These are phyloP conservation scores for Imleria badia DNA, from an alignment of 768 basidiomycete genomes.

Conservation along the genomic window DNA sequence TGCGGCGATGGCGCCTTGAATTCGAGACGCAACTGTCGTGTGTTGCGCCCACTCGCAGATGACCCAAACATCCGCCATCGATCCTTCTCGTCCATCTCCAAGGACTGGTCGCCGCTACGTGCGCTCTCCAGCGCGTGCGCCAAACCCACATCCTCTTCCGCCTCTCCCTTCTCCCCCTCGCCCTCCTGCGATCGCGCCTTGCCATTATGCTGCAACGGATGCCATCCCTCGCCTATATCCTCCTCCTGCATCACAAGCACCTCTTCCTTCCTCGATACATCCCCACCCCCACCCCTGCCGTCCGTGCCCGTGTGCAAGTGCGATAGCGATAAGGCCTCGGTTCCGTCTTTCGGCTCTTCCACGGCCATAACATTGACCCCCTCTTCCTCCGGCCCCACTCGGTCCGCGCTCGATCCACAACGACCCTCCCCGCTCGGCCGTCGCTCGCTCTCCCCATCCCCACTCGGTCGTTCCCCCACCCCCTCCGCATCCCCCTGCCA, in stretches of 20 bases:
- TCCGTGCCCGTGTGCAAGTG: conserved; percentile 31
- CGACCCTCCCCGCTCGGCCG: background rate
- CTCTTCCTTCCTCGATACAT: conserved; percentile 20
- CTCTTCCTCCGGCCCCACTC: background rate
- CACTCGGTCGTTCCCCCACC: background rate
- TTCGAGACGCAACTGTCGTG: conserved; percentile 50
- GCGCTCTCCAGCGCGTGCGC: conserved; percentile 11
- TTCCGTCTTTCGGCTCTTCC: background rate
- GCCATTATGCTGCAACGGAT: conserved; percentile 19
- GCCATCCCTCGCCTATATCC: conserved; percentile 28
- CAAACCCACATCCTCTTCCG: conserved; percentile 16
- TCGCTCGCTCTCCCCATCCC: conserved; percentile 8
- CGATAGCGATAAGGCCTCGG: conserved; percentile 30
- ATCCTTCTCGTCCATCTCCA: conserved; percentile 28
- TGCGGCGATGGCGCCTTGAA: conserved; percentile 55
- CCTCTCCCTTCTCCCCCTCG: conserved; percentile 2
- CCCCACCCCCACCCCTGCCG: conserved; percentile 11
- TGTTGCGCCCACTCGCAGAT: conserved; percentile 25
- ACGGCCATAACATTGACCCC: too few relatives aligned
- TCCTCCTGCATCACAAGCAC: conserved; percentile 23
- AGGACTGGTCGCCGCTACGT: conserved; percentile 3
- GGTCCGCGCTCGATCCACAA: conserved; percentile 2
- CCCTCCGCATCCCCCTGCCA: conserved; percentile 22
- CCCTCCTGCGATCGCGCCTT: conserved; percentile 8
- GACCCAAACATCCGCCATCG: conserved; percentile 23